These are phyloP conservation scores for Colletotrichum lentis DNA, from an alignment of 2,329 filamentous ascomycete genomes.

Conservation along the genomic window DNA sequence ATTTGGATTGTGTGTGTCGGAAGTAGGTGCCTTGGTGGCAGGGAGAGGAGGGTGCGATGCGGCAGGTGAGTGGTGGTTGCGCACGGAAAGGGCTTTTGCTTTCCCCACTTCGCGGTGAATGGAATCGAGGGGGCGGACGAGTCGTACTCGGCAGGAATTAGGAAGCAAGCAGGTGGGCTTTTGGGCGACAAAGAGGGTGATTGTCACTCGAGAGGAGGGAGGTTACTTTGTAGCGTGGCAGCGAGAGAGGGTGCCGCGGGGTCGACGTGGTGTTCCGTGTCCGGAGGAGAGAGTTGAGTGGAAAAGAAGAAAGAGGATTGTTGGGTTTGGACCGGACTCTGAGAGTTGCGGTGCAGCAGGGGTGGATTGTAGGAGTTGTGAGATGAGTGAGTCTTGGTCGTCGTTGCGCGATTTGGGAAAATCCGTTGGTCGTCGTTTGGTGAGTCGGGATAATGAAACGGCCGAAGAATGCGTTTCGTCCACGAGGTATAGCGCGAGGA, in stretches of 20 bases:
- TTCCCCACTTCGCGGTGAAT: constrained; percentile 36
- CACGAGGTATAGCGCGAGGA: constrained; percentile 32
- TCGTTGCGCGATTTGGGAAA: constrained; percentile 24
- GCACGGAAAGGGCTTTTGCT: constrained; percentile 34
- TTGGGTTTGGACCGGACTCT: constrained; percentile 25
- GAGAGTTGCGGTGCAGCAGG: constrained; percentile 16
- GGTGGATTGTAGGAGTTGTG: not conserved
- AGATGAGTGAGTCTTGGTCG: not conserved
- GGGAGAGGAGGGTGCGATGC: constrained; percentile 8
- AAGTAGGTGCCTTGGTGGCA: constrained; percentile 28
- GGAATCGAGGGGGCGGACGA: constrained; percentile 29
- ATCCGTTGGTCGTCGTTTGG: constrained; percentile 20
- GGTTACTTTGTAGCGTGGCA: not conserved
- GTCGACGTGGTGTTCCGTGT: constrained; percentile 23
- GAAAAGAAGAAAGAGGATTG: not conserved
- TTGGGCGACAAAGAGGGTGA: constrained; percentile 12
- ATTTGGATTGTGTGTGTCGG: constrained; percentile 42
- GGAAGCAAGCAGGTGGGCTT: not conserved
- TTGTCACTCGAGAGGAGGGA: constrained; percentile 7
- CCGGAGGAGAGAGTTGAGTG: constrained; percentile 1
- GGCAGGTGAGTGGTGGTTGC: constrained; percentile 21
- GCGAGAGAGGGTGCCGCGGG: constrained; percentile 15
- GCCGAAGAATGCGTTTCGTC: constrained; percentile 35
- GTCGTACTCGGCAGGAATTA: constrained; percentile 26
- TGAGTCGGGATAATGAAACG: constrained; percentile 35